A percentile compares a stretch with the other conserved stretches of the same genome.
phyloP scores from a whole-genome alignment of 78 protist species.

The Dictyostelium capitatum region DNA sequence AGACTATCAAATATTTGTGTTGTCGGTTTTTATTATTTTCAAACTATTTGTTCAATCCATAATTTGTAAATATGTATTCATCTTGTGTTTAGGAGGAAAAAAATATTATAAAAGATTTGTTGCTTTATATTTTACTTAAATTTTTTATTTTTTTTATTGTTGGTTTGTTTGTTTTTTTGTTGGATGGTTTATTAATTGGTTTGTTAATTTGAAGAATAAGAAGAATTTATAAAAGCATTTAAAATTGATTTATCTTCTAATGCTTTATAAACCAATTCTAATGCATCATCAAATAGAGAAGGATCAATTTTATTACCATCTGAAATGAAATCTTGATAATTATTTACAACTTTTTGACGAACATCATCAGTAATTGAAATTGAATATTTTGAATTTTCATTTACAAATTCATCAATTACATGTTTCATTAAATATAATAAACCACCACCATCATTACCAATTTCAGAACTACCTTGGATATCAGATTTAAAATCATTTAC shows the following conservation, averaged over 20 bases:
- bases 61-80: too few relatives aligned
- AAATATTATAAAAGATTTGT: too few relatives aligned
- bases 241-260: constrained; percentile 64
- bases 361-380: constrained; percentile 57
- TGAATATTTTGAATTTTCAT: constrained; percentile 46
- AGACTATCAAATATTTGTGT: too few relatives aligned
- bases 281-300: constrained; percentile 34
- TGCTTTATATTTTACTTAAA: too few relatives aligned
- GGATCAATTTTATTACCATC: constrained; percentile 47
- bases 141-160: too few relatives aligned
- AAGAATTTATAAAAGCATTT: constrained; percentile 21
- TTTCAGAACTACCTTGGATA: constrained; percentile 38
- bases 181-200: too few relatives aligned
- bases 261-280: constrained; percentile 54
- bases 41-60: too few relatives aligned
- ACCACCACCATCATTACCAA: constrained; percentile 55
- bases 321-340: constrained; percentile 48
- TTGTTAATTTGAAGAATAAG: too few relatives aligned
- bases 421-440: constrained; percentile 46
- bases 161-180: too few relatives aligned
- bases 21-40: too few relatives aligned
- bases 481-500: constrained; percentile 69
- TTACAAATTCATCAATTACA: constrained; percentile 66
- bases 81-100: too few relatives aligned
- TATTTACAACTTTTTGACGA: constrained; percentile 19